These are phyloP conservation scores for Erythrophleum fordii DNA, from an alignment of 306 rosid species.

Conservation along the genomic window DNA sequence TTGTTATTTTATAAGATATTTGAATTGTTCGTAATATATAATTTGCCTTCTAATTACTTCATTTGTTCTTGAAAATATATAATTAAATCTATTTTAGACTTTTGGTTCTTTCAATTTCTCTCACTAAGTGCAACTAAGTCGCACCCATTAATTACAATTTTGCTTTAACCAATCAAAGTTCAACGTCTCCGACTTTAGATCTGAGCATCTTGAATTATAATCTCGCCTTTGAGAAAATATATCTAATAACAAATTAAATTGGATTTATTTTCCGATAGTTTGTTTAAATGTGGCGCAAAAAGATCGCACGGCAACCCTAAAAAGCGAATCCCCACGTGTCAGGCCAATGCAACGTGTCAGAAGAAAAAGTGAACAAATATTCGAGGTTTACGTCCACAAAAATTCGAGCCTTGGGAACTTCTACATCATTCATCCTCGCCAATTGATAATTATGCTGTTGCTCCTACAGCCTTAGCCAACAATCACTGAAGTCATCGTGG, in stretches of 20 bases:
- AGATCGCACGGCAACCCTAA: background rate
- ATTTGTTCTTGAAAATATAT: too few species aligned
- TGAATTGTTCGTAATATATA: background rate
- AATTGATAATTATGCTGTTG: background rate
- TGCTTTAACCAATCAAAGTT: too few species aligned
- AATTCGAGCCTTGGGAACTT: conserved; percentile 27
- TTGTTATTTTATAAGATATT: background rate
- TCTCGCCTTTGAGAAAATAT: background rate
- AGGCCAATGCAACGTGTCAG: conserved; percentile 7
- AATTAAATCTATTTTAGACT: too few species aligned
- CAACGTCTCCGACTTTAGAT: too few species aligned
- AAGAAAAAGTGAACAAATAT: background rate
- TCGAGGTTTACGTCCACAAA: conserved; percentile 42
- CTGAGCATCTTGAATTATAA: background rate
- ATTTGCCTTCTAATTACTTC: background rate
- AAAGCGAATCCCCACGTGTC: conserved; percentile 44
- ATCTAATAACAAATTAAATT: too few species aligned
- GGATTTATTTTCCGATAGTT: background rate
- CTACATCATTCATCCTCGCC: conserved; percentile 27
- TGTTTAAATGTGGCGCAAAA: background rate
- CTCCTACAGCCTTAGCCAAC: background rate
- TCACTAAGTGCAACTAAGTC: too few species aligned
- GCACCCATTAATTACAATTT: too few species aligned
- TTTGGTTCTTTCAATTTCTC: too few species aligned
- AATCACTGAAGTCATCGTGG: conserved; percentile 24